These are phyloP conservation scores for Aspergillus ochraceoroseus DNA, from an alignment of 2,329 filamentous ascomycete species.

Conservation along the genomic window DNA sequence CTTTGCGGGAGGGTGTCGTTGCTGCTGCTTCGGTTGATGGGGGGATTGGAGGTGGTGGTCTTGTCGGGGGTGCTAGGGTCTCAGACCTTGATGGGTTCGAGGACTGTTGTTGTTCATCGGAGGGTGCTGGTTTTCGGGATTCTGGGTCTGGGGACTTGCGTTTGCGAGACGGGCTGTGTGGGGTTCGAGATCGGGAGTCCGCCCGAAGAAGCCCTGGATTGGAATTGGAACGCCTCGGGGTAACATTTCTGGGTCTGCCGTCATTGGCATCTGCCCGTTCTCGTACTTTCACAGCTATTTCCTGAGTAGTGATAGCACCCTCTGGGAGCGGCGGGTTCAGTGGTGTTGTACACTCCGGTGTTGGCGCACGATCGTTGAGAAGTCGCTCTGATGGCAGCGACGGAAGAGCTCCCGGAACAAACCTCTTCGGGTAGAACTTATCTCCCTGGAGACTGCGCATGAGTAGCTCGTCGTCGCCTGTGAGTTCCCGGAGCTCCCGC, in stretches of 20 bases:
- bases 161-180: slow-evolving; percentile 34
- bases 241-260: too few relatives aligned
- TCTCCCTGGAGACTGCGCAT: slow-evolving; percentile 22
- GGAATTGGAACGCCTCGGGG: too few relatives aligned
- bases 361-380: slow-evolving; percentile 26
- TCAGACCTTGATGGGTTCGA: background rate
- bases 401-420: slow-evolving; percentile 43
- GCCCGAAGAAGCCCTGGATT: too few relatives aligned
- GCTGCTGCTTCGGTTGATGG: background rate
- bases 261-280: too few relatives aligned
- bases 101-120: background rate
- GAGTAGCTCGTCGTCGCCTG: slow-evolving; percentile 36
- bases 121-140: slow-evolving; percentile 12
- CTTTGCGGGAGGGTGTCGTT: slow-evolving; percentile 18
- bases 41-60: too few relatives aligned
- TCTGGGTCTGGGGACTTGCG: slow-evolving; percentile 35
- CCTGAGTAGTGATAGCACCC: slow-evolving; percentile 3
- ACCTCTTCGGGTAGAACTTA: slow-evolving; percentile 33
- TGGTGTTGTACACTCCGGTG: slow-evolving; percentile 12
- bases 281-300: too few relatives aligned
- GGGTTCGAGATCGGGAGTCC: slow-evolving; percentile 13
- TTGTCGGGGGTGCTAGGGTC: too few relatives aligned
- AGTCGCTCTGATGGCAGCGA: slow-evolving; percentile 46
- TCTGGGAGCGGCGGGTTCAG: slow-evolving; percentile 9
- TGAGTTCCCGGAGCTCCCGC: slow-evolving; percentile 50